Evolutionary conservation across 2,329 filamentous ascomycete genomes (phyloP).

Genomic region (Fusarium brachygibbosum): DNA sequence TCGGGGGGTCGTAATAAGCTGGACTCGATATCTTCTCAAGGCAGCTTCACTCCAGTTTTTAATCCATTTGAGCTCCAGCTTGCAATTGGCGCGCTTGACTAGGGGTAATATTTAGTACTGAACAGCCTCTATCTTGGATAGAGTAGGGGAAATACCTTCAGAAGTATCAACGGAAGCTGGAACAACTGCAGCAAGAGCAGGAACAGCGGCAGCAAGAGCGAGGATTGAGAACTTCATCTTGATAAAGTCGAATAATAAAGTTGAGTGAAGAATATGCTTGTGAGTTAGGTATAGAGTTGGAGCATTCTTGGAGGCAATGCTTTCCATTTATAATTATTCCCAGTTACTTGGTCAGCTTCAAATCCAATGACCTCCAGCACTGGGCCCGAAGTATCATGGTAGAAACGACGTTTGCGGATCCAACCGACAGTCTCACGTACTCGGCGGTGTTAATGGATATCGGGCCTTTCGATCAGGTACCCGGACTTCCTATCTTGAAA

Average conservation of each 20-base stretch:
- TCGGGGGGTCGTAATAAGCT: conserved; percentile 4
- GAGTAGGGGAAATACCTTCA: neutral
- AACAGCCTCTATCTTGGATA: rapidly evolving
- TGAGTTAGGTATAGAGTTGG: neutral
- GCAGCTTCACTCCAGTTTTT: conserved; percentile 5
- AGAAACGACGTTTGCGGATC: neutral
- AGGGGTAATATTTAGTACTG: neutral
- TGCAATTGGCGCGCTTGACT: conserved; percentile 7
- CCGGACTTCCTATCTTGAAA: neutral
- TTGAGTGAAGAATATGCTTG: neutral
- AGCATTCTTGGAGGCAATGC: neutral
- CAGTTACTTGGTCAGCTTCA: rapidly evolving
- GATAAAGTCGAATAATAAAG: neutral
- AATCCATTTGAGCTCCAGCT: conserved; percentile 7
- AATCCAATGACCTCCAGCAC: rapidly evolving
- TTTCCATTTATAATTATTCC: neutral
- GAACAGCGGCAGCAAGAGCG: neutral
- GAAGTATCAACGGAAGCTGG: neutral
- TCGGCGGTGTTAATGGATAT: neutral
- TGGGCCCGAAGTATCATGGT: rapidly evolving
- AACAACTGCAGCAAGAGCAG: neutral
- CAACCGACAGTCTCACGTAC: neutral
- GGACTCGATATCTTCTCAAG: conserved; percentile 5
- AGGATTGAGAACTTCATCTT: conserved; percentile 1
- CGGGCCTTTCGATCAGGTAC: neutral